A percentile compares a stretch with the other conserved stretches of the same genome.
phyloP scores from a whole-genome alignment of 345 rosid genomes.

The Boechera divaricarpa region DNA sequence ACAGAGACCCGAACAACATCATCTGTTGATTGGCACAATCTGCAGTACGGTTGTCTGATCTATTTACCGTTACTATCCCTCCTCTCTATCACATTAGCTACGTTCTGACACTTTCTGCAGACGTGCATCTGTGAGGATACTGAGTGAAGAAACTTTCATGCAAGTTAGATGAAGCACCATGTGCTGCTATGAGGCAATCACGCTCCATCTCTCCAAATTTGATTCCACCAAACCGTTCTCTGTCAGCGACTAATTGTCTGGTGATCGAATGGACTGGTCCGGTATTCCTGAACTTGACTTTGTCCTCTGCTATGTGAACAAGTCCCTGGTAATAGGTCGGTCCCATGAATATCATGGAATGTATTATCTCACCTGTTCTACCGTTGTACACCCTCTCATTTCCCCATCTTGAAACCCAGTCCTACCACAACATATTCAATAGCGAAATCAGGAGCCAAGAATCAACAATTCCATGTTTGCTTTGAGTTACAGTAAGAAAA shows the following conservation, averaged over 20 bases:
- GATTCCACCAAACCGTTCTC: slow-evolving; percentile 82
- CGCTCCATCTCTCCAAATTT: slow-evolving; percentile 94
- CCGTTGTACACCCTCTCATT: slow-evolving; percentile 82
- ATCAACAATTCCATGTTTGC: not conserved
- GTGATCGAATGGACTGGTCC: slow-evolving; percentile 94
- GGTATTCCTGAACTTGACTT: slow-evolving; percentile 87
- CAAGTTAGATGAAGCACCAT: slow-evolving; percentile 80
- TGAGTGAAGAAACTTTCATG: slow-evolving; percentile 79
- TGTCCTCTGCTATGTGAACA: slow-evolving; percentile 91
- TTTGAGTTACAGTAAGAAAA: too few species aligned
- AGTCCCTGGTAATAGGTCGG: slow-evolving; percentile 88
- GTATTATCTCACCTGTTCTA: slow-evolving; percentile 74
- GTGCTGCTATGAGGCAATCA: slow-evolving; percentile 80
- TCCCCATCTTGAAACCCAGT: slow-evolving; percentile 93
- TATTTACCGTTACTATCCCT: slow-evolving; percentile 57
- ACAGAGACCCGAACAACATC: slow-evolving; percentile 58
- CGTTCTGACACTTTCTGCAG: slow-evolving; percentile 39
- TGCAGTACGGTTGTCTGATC: slow-evolving; percentile 27
- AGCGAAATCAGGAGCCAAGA: not conserved
- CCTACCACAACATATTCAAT: slow-evolving; percentile 45
- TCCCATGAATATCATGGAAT: slow-evolving; percentile 76
- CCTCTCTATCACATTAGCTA: slow-evolving; percentile 74
- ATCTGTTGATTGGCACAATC: slow-evolving; percentile 59
- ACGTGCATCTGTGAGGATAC: slow-evolving; percentile 49
- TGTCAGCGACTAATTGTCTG: slow-evolving; percentile 83